These are phyloP conservation scores for Amaranthus tricolor DNA, from an alignment of 179 eudicot species.

Conservation along the genomic window DNA sequence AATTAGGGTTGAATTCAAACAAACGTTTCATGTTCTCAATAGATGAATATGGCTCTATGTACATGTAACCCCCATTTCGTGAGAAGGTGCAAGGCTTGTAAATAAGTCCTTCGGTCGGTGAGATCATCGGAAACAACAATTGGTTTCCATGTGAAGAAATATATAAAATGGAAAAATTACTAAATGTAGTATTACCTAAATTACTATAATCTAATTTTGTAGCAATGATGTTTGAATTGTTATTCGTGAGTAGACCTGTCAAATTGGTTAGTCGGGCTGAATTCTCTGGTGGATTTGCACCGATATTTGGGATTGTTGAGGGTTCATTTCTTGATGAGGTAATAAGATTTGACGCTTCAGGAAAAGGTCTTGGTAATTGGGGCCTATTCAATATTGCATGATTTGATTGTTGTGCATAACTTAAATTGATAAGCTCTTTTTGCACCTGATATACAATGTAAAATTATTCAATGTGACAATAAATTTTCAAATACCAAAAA, in stretches of 20 bases:
- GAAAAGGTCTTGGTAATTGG: too few relatives aligned
- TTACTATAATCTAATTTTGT: constrained; percentile 11
- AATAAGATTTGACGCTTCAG: too few relatives aligned
- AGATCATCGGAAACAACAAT: constrained; percentile 58
- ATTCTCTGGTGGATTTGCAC: not conserved
- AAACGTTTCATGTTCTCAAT: not conserved
- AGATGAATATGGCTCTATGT: constrained; percentile 18
- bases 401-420: not conserved
- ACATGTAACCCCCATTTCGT: not conserved
- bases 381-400: constrained; percentile 1
- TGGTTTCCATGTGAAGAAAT: constrained; percentile 42
- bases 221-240: constrained; percentile 13
- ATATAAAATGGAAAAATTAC: constrained; percentile 12
- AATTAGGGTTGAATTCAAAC: not conserved
- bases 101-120: constrained; percentile 66
- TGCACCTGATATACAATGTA: constrained; percentile 22
- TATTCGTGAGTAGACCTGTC: not conserved
- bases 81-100: constrained; percentile 49
- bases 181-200: constrained; percentile 8
- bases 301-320: constrained; percentile 13
- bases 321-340: too few relatives aligned
- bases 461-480: not conserved
- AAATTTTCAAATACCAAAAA: not conserved
- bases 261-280: constrained; percentile 1
- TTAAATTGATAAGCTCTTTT: constrained; percentile 15